These are phyloP conservation scores for Xylaria sp. DNA, from an alignment of 2,329 filamentous ascomycete genomes.

Conservation along the genomic window DNA sequence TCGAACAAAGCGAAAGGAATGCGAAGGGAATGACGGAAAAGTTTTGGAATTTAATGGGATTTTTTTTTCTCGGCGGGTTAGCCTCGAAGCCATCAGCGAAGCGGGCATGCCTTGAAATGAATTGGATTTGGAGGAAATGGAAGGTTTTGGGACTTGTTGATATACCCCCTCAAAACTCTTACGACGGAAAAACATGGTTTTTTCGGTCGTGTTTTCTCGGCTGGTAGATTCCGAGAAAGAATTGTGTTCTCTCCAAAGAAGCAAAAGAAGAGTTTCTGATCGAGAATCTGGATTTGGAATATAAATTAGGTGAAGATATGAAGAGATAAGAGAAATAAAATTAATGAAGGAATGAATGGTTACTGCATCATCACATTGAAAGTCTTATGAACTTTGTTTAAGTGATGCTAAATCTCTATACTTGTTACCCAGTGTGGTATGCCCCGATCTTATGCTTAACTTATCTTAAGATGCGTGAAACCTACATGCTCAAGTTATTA, in stretches of 20 bases:
- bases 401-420: too few relatives aligned
- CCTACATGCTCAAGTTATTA: too few relatives aligned
- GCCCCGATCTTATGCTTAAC: too few relatives aligned
- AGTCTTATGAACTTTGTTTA: too few relatives aligned
- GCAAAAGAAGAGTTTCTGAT: neutral
- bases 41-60: constrained; percentile 1
- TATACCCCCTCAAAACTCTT: constrained; percentile 18
- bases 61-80: neutral
- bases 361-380: neutral
- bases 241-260: constrained; percentile 1
- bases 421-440: too few relatives aligned
- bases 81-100: constrained; percentile 8
- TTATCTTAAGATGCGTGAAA: too few relatives aligned
- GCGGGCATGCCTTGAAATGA: constrained; percentile 17
- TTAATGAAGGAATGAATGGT: neutral
- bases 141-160: constrained; percentile 3
- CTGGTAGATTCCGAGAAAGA: constrained; percentile 40
- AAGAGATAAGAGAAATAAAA: neutral
- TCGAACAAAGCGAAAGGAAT: neutral
- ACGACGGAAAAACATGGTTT: constrained; percentile 12
- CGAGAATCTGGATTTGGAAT: neutral
- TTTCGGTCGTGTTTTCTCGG: constrained; percentile 27
- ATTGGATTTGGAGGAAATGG: neutral
- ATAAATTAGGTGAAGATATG: neutral
- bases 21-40: neutral